These are phyloP conservation scores for Petunia hybrid DNA, from an alignment of 305 asterid genomes.

Conservation along the genomic window DNA sequence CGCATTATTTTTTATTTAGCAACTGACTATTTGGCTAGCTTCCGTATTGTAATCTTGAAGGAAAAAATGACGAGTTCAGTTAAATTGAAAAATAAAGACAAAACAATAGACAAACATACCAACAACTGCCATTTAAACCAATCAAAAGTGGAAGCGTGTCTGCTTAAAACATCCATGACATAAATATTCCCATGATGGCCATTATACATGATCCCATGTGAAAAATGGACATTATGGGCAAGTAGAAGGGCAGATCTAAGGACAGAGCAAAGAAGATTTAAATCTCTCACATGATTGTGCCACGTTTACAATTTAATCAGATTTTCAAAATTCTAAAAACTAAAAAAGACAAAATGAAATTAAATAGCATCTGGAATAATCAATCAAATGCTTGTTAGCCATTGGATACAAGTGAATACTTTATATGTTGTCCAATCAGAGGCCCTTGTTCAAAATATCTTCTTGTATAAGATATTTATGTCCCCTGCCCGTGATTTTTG, in stretches of 20 bases:
- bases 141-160: neutral
- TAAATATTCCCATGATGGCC: neutral
- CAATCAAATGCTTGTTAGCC: neutral
- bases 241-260: neutral
- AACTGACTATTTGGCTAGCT: too few relatives aligned
- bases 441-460: constrained; percentile 9
- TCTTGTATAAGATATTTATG: constrained; percentile 45
- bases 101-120: neutral
- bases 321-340: neutral
- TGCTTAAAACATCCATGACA: neutral
- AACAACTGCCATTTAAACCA: neutral
- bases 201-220: neutral
- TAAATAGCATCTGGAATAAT: neutral
- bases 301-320: constrained; percentile 6
- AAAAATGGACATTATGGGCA: neutral
- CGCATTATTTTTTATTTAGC: too few relatives aligned
- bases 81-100: neutral
- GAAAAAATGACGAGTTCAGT: neutral
- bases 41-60: neutral
- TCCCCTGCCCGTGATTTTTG: constrained; percentile 29
- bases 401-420: constrained; percentile 37
- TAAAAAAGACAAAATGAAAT: neutral
- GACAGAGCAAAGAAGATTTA: neutral
- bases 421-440: neutral
- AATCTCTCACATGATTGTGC: neutral